A percentile compares a stretch with the other conserved stretches of the same genome.
Conservation (phyloP, 2,329 filamentous ascomycete species). For the Clonostachys byssicola region DNA sequence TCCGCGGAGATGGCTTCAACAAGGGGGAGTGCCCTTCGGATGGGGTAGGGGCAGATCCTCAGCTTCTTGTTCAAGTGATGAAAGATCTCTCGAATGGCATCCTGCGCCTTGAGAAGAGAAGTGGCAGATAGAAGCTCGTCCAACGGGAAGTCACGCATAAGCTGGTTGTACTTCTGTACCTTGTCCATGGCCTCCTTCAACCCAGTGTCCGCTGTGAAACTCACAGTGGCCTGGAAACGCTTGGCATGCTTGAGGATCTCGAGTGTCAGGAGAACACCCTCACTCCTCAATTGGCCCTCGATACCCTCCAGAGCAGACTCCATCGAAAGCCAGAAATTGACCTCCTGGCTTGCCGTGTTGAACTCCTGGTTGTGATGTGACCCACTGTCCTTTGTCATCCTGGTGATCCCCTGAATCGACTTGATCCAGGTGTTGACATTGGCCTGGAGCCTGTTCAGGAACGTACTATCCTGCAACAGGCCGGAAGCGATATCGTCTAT, state of each 20-base stretch:
- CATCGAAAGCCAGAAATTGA: constrained; percentile 99
- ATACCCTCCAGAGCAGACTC: constrained; percentile 90
- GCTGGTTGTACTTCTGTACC: constrained; percentile 97
- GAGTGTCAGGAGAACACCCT: constrained; percentile 85
- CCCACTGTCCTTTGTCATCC: constrained; percentile 79
- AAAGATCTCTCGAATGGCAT: constrained; percentile 88
- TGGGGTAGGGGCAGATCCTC: constrained; percentile 92
- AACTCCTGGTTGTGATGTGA: constrained; percentile 30
- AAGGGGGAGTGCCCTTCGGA: constrained; percentile 84
- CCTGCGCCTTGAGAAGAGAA: constrained; percentile 81
- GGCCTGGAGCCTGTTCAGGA: constrained; percentile 89
- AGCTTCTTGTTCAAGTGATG: constrained; percentile 96
- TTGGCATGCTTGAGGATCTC: constrained; percentile 96
- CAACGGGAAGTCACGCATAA: constrained; percentile 96
- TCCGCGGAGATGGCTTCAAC: constrained; percentile 96
- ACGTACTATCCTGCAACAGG: constrained; percentile 82
- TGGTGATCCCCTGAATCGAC: constrained; percentile 94
- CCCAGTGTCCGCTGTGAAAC: constrained; percentile 93
- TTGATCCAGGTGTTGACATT: constrained; percentile 98
- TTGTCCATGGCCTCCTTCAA: constrained; percentile 93
- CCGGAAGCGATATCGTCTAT: constrained; percentile 73
- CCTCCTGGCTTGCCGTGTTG: constrained; percentile 86
- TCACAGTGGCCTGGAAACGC: constrained; percentile 95
- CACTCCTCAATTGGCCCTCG: constrained; percentile 80
- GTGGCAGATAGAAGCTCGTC: constrained; percentile 93